Base-by-base conservation (phyloP, 306 rosid genomes). In the Trifolium subterraneum region DNA sequence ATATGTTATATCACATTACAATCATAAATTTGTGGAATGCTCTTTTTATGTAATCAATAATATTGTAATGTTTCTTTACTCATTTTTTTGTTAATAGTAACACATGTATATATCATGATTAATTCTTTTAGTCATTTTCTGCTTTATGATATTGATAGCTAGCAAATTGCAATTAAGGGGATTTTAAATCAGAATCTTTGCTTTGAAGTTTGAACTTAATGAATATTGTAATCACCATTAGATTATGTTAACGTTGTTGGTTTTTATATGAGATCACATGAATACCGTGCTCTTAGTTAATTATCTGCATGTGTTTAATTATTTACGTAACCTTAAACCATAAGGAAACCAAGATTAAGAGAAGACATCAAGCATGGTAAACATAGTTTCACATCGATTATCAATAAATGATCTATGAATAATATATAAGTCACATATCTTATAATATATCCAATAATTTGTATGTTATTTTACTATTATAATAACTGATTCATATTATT, bases 61-160 rank as follows among this genome's bases (percentile, higher is more conserved):
- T 33, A 20, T 31, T 72, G 13, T 56, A 38, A 36, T 47, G 25
- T 44, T 63, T 69, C 20, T 22, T 29, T 16, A 11, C n/a, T 9
- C 25, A 20, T 5, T 16, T 41, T 66, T 47, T 25, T 47, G 23
- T 5, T 36, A 22, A 22, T 44, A 45, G 58, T 51, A 52, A 19
- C 25, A 51, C 58, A 51, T 51, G 8, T 41, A 22, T 22, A 1
- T 3, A 25, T 25, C 25, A 55, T 78, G 55, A 33, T 47, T 25
- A 23, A 59, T 50, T 62, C 33, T 29, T 42, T 41, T 7, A 63
- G 69, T 80, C 77, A 41, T 75, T 69, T 68, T 74, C 71, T 74
- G 71, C 75, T 79, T 59, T 58, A 14, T 65, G 61, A 45, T 33
- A 47, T 22, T 44, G 61, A 68, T 55, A 38, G 25, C 39, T 55